Percentiles rank a stretch among this genome's conserved stretches.
Evolutionary conservation across 805 yeast species (phyloP).

Genomic region (Cyberlindnera lachancei): DNA sequence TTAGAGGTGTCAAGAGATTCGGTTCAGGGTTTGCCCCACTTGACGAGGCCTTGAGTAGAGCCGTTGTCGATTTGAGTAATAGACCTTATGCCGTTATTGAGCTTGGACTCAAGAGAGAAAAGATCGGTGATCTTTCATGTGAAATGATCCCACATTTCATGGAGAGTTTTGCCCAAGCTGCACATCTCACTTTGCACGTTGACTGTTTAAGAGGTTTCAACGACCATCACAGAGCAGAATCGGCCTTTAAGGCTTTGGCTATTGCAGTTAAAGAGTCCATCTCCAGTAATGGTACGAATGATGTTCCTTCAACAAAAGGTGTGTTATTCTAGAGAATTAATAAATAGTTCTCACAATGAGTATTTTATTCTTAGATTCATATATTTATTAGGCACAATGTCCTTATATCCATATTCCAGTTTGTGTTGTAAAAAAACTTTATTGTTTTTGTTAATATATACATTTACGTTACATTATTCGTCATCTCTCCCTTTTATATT

Average conservation of each 20-base stretch:
- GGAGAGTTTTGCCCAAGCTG: conserved; percentile 90
- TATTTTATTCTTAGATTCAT: not conserved
- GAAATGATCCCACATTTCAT: conserved; percentile 98
- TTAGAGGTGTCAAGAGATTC: conserved; percentile 86
- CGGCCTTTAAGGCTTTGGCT: conserved; percentile 95
- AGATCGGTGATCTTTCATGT: conserved; percentile 82
- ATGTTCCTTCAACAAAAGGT: conserved; percentile 95
- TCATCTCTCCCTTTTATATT: no score
- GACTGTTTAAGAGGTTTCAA: conserved; percentile 90
- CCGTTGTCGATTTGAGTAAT: conserved; percentile 92
- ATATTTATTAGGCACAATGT: no score
- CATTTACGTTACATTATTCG: no score
- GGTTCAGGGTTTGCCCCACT: conserved; percentile 93
- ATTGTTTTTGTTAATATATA: no score
- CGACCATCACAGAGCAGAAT: conserved; percentile 94
- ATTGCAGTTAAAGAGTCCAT: conserved; percentile 85
- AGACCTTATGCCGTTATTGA: conserved; percentile 90
- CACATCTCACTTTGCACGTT: conserved; percentile 86
- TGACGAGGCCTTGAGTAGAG: conserved; percentile 92
- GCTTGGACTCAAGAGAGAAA: conserved; percentile 84
- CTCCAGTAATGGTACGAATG: conserved; percentile 75
- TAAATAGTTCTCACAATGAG: not conserved
- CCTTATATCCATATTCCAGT: no score
- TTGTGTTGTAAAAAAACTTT: no score
- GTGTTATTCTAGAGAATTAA: conserved; percentile 50